Conservation (phyloP, 441 rosid species). For the Raphanus hybrid region DNA sequence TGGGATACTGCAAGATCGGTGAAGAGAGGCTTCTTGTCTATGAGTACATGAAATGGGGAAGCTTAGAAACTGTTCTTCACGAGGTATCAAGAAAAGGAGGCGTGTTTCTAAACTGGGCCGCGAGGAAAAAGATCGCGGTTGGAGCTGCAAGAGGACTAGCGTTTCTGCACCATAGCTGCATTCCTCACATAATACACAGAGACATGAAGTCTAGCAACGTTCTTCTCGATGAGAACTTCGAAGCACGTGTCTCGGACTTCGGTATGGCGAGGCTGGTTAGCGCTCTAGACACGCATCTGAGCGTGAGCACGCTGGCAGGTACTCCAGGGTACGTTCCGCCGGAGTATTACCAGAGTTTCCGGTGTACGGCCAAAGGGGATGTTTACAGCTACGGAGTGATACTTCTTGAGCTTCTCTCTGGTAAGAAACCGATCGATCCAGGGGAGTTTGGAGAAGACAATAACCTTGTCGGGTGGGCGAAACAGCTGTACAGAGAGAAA, state of each 20-base stretch:
- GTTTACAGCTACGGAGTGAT: slow-evolving; percentile 90
- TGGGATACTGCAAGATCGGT: slow-evolving; percentile 88
- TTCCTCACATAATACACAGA: slow-evolving; percentile 90
- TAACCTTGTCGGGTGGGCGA: slow-evolving; percentile 91
- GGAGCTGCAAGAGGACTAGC: slow-evolving; percentile 91
- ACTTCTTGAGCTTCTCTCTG: slow-evolving; percentile 82
- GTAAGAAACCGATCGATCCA: slow-evolving; percentile 80
- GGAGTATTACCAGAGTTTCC: slow-evolving; percentile 86
- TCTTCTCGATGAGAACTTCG: slow-evolving; percentile 76
- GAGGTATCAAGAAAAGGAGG: slow-evolving; percentile 54
- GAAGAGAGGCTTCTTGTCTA: slow-evolving; percentile 93
- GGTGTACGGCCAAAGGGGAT: slow-evolving; percentile 90
- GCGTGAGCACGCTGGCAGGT: slow-evolving; percentile 90
- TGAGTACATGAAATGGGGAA: slow-evolving; percentile 95
- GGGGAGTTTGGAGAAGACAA: slow-evolving; percentile 78
- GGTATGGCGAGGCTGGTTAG: slow-evolving; percentile 90
- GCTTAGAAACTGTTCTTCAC: slow-evolving; percentile 81
- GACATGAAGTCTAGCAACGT: slow-evolving; percentile 97
- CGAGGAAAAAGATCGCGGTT: slow-evolving; percentile 79
- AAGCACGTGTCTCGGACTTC: slow-evolving; percentile 89
- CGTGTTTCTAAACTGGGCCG: slow-evolving; percentile 65
- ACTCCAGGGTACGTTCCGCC: slow-evolving; percentile 96
- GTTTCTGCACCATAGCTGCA: slow-evolving; percentile 89
- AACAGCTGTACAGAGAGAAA: slow-evolving; percentile 71
- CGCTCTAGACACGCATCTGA: slow-evolving; percentile 85